These are phyloP conservation scores for Parascedosporium putredinis DNA, from an alignment of 2,329 filamentous ascomycete species.

Conservation along the genomic window DNA sequence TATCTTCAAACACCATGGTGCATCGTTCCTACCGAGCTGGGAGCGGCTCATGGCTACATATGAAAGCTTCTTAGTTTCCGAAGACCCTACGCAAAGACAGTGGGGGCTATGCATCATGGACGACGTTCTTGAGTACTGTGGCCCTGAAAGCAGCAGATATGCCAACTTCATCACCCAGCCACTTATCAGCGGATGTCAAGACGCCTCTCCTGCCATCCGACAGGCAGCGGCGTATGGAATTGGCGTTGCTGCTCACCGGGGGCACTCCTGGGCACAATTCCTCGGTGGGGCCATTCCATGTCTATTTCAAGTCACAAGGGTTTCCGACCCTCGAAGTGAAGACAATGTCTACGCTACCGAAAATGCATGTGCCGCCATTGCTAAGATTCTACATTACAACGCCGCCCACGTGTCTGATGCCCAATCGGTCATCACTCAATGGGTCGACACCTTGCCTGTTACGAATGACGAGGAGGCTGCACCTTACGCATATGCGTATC, in stretches of 20 bases:
- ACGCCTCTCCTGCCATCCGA: conserved; percentile 78
- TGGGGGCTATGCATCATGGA: conserved; percentile 99
- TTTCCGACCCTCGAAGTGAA: conserved; percentile 73
- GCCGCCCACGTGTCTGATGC: conserved; percentile 62
- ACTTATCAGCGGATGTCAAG: conserved; percentile 74
- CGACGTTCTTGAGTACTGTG: conserved; percentile 95
- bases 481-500: conserved; percentile 87
- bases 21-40: conserved; percentile 77
- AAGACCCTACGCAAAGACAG: conserved; percentile 83
- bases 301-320: conserved; percentile 74
- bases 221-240: conserved; percentile 95
- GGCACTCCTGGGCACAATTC: conserved; percentile 81
- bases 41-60: conserved; percentile 78
- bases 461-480: conserved; percentile 95
- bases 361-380: conserved; percentile 92
- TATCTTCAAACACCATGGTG: conserved; percentile 93
- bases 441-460: conserved; percentile 85
- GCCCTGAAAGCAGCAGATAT: conserved; percentile 77
- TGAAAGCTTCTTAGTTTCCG: conserved; percentile 68
- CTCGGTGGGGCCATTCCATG: conserved; percentile 67
- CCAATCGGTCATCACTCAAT: conserved; percentile 68
- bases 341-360: conserved; percentile 96
- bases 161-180: conserved; percentile 78
- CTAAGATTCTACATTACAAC: conserved; percentile 93
- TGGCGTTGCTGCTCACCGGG: conserved; percentile 88